Evolutionary conservation across 2,329 filamentous ascomycete genomes (phyloP).

Genomic region (Trichoderma sp.): DNA sequence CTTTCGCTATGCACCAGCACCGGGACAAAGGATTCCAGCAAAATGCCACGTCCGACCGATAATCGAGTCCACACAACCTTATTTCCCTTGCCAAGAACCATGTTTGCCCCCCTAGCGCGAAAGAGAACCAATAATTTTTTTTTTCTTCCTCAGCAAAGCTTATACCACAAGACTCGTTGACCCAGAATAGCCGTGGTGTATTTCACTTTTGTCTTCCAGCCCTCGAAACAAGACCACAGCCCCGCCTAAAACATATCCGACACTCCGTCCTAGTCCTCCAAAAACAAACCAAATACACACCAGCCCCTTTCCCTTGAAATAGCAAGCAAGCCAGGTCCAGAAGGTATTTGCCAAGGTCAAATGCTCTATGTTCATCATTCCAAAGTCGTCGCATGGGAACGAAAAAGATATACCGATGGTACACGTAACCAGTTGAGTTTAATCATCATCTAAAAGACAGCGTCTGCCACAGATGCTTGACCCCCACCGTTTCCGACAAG

Average conservation of each 20-base stretch:
- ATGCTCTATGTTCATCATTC: conserved; percentile 46
- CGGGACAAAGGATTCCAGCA: conserved; percentile 43
- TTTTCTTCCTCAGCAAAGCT: conserved; percentile 30
- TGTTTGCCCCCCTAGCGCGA: conserved; percentile 20
- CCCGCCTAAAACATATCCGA: conserved; percentile 38
- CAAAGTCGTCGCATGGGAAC: conserved; percentile 33
- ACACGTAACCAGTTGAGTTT: conserved; percentile 22
- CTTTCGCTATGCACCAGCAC: conserved; percentile 44
- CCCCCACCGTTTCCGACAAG: conserved; percentile 15
- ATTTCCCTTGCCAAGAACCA: conserved; percentile 21
- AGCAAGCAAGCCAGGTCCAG: conserved; percentile 41
- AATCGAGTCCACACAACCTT: conserved; percentile 23
- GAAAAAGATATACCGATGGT: conserved; percentile 28
- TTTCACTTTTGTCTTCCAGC: conserved; percentile 42
- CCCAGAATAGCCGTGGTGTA: conserved; percentile 38
- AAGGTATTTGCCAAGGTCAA: conserved; percentile 44
- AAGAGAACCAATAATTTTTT: conserved; percentile 19
- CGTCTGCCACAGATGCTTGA: conserved; percentile 28
- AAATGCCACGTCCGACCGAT: conserved; percentile 31
- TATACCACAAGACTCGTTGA: conserved; percentile 32
- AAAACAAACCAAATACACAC: conserved; percentile 36
- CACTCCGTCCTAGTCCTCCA: conserved; percentile 37
- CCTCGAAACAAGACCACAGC: conserved; percentile 34
- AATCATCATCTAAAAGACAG: conserved; percentile 28
- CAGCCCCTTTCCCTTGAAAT: conserved; percentile 38